Conservation (phyloP, 495 filamentous ascomycete genomes). For the Daldinia decipiens region DNA sequence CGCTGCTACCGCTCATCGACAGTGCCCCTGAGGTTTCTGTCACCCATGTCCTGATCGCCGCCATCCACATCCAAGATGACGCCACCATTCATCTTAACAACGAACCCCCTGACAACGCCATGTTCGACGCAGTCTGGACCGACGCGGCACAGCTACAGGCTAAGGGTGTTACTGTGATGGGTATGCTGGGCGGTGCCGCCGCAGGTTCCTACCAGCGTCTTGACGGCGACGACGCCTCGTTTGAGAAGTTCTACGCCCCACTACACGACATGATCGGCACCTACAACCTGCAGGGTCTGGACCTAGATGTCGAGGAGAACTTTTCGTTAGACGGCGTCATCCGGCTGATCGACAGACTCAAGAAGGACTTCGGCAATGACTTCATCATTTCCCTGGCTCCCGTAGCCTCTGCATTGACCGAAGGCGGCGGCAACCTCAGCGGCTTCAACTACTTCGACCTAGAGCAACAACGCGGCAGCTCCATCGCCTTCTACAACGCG, state of each 20-base stretch:
- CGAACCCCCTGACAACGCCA: conserved; percentile 64
- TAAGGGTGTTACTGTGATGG: conserved; percentile 75
- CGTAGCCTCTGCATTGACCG: conserved; percentile 74
- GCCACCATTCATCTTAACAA: conserved; percentile 78
- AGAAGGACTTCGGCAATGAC: conserved; percentile 71
- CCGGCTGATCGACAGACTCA: conserved; percentile 78
- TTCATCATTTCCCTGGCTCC: conserved; percentile 85
- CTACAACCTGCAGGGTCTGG: conserved; percentile 74
- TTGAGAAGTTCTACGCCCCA: conserved; percentile 74
- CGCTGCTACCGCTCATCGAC: conserved; percentile 76
- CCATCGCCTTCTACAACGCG: conserved; percentile 82
- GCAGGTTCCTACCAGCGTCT: conserved; percentile 72
- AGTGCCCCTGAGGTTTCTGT: conserved; percentile 57
- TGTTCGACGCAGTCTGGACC: conserved; percentile 71
- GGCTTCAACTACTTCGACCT: conserved; percentile 81
- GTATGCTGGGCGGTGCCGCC: conserved; percentile 87
- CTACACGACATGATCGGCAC: conserved; percentile 68
- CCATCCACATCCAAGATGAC: conserved; percentile 77
- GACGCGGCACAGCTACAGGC: conserved; percentile 70
- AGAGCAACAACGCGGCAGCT: conserved; percentile 69
- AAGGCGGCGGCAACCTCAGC: conserved; percentile 67
- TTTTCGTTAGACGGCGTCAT: conserved; percentile 78
- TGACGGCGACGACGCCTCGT: conserved; percentile 64
- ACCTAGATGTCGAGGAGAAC: conserved; percentile 85
- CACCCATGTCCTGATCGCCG: conserved; percentile 80